These are phyloP conservation scores for Leishmania tarentolae DNA, from an alignment of 208 protist genomes.

Conservation along the genomic window DNA sequence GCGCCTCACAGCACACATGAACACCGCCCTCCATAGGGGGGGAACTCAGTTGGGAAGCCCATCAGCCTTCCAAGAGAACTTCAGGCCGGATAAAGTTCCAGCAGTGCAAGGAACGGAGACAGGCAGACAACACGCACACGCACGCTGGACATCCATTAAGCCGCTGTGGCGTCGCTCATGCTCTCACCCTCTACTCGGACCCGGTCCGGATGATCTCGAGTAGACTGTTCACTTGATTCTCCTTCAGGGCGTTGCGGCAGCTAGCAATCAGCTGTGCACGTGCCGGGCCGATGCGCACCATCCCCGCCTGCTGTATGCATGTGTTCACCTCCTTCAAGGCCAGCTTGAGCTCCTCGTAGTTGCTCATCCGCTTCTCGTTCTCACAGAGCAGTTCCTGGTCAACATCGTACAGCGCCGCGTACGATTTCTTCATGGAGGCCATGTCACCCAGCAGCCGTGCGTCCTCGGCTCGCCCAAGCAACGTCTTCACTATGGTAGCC, in stretches of 20 bases:
- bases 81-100: background rate
- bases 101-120: background rate
- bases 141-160: background rate
- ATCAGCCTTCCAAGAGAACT: background rate
- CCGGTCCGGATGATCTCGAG: conserved; percentile 87
- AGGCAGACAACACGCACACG: conserved; percentile 1
- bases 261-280: conserved; percentile 56
- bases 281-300: conserved; percentile 81
- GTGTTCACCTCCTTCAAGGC: conserved; percentile 91
- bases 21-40: too few species aligned
- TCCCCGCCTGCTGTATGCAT: conserved; percentile 92
- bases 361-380: conserved; percentile 93
- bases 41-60: background rate
- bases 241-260: conserved; percentile 89
- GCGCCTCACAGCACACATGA: background rate
- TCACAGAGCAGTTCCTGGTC: conserved; percentile 91
- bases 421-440: conserved; percentile 72
- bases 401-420: conserved; percentile 84
- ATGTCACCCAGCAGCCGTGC: conserved; percentile 91
- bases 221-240: conserved; percentile 69
- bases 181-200: conserved; percentile 20
- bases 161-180: background rate
- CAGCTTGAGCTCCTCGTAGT: conserved; percentile 89
- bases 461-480: conserved; percentile 93
- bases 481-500: conserved; percentile 82